A percentile compares a stretch with the other conserved stretches of the same genome.
Conservation (phyloP, 495 filamentous ascomycete genomes). For the Aspergillus bridgeri region DNA sequence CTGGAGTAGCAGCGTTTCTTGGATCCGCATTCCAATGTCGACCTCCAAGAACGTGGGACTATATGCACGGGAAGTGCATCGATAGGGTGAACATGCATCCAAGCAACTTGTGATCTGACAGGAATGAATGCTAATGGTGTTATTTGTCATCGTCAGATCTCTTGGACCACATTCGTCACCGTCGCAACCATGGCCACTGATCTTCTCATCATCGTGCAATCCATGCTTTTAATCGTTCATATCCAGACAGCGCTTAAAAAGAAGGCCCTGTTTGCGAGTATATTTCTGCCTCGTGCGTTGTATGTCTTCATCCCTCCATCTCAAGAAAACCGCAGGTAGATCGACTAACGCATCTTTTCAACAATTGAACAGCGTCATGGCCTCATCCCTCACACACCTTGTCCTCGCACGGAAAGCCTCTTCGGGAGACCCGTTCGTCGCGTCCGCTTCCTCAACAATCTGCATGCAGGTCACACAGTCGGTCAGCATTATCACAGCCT, state of each 20-base stretch:
- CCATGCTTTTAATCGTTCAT: conserved; percentile 19
- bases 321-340: neutral
- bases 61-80: conserved; percentile 22
- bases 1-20: conserved; percentile 17
- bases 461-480: conserved; percentile 18
- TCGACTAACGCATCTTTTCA: neutral
- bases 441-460: conserved; percentile 18
- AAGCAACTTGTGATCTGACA: neutral
- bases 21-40: conserved; percentile 28
- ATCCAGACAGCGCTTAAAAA: conserved; percentile 21
- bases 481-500: conserved; percentile 23
- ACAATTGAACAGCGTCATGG: conserved; percentile 8
- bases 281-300: conserved; percentile 25
- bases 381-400: conserved; percentile 16
- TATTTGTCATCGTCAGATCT: conserved; percentile 9
- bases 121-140: neutral
- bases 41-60: conserved; percentile 23
- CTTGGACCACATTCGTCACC: conserved; percentile 23
- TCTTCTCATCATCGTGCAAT: conserved; percentile 22
- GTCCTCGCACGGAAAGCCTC: conserved; percentile 8
- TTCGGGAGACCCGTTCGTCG: conserved; percentile 18
- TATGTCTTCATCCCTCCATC: neutral
- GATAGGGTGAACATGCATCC: conserved; percentile 16
- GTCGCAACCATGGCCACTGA: conserved; percentile 25
- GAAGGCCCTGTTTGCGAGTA: conserved; percentile 22